Evolutionary conservation across 2,329 filamentous ascomycete species (phyloP), one percentile per base, ranked within the genome.

Genomic region (Thielaviopsis ethacetica): DNA sequence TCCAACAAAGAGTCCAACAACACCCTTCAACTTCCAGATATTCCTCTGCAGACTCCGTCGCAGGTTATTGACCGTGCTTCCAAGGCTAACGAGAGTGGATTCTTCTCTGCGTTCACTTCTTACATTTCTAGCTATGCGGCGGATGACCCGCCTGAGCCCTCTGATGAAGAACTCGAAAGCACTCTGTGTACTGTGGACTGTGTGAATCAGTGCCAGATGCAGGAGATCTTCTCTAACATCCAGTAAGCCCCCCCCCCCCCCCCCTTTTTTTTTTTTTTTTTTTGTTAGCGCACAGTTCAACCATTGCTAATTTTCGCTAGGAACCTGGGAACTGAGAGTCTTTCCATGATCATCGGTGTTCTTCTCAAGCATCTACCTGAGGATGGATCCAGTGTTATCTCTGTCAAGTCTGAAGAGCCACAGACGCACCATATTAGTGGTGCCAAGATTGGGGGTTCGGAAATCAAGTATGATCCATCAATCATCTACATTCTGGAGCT

Each of bases 51-150:
- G 66, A 88, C 83, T 13, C 91, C 93, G 1, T 93, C 89, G 10
- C 91, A 96, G 67, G 82, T 97, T 54, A 91, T 98, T 63, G 93
- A 97, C 68, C 83, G 91, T 59, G 90, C 84, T 59, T 78, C 86
- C 50, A 86, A 88, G 63, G 76, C 84, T 38, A 81, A 77, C 60
- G 93, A 98, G 27, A 83, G 84, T 2, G 90, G 93, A 5, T 80
- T 98, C 55, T 90, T 98, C 68, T 95, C 91, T 3, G 90, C 91
- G 0, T 88, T 98, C 66, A 94, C 91, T 0, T 95, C 88, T 5
- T 98, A 97, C 67, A 90, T 98, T 34, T 95, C 91, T n/a, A 97
- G 91, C 69, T 97, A 98, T 69, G 93, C 94, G 50, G 94, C 93
- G 12, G 93, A 97, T 70, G 93, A 98, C 67, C 93, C 93, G 13